A percentile compares a stretch with the other conserved stretches of the same genome.
Evolutionary conservation across 2,329 filamentous ascomycete species (phyloP).

Genomic region (Blastomyces emzantsi): DNA sequence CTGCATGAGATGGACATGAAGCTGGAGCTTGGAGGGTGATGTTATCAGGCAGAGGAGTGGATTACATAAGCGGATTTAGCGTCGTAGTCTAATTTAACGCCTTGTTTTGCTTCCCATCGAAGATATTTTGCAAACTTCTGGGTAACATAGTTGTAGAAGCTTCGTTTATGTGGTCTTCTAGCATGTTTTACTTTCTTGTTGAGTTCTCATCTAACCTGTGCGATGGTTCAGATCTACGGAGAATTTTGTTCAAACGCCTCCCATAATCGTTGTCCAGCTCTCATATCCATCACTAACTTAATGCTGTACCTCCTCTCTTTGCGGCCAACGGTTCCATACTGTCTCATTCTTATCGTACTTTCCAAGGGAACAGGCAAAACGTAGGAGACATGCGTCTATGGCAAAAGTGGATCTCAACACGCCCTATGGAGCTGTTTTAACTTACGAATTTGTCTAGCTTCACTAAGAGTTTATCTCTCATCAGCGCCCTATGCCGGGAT

Average conservation of each 20-base stretch:
- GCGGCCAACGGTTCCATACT: neutral
- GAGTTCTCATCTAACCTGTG: neutral
- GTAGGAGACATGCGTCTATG: neutral
- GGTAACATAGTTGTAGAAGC: neutral
- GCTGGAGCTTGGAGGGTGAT: neutral
- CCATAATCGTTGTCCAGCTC: neutral
- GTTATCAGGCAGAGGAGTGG: neutral
- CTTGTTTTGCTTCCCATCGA: neutral
- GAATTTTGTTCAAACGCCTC: neutral
- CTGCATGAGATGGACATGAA: neutral
- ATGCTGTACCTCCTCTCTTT: neutral
- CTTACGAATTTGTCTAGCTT: neutral
- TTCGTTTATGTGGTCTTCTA: neutral
- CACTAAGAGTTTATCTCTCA: neutral
- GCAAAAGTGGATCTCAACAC: neutral
- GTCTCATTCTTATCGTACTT: neutral
- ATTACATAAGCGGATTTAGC: neutral
- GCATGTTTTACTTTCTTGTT: neutral
- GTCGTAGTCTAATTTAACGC: neutral
- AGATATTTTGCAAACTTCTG: too few relatives aligned
- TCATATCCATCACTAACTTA: neutral
- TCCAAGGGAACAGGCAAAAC: neutral
- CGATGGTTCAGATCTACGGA: neutral
- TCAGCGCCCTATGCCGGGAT: neutral
- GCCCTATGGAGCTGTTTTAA: neutral